Evolutionary conservation across 441 rosid genomes (phyloP).

Genomic region (Viola pubescens): DNA sequence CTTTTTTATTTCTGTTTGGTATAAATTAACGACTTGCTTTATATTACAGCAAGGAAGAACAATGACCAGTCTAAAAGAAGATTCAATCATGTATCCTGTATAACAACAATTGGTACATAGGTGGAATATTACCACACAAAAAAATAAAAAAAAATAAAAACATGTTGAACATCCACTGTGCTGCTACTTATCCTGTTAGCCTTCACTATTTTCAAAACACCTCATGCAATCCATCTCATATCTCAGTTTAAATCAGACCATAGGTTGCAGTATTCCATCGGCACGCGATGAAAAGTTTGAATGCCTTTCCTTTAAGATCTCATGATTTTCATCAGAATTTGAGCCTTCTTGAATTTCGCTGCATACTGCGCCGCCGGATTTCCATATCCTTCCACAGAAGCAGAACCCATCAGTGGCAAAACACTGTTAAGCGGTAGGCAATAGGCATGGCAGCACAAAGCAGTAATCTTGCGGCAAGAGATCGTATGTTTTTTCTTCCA

Average conservation of each 20-base stretch:
- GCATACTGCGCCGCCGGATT: background rate
- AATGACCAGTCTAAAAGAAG: background rate
- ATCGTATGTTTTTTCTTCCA: background rate
- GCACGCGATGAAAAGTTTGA: too few relatives aligned
- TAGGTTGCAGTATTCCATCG: too few relatives aligned
- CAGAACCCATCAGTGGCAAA: background rate
- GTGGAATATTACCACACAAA: slow-evolving; percentile 4
- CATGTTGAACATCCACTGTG: background rate
- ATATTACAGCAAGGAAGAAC: background rate
- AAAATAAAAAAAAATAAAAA: background rate
- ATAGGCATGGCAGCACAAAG: background rate
- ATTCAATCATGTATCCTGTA: background rate
- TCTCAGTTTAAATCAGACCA: background rate
- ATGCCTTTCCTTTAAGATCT: slow-evolving; percentile 1
- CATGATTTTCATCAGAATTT: too few relatives aligned
- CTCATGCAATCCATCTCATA: too few relatives aligned
- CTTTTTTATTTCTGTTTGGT: background rate
- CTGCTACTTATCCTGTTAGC: background rate
- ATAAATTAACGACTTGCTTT: background rate
- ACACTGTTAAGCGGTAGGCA: background rate
- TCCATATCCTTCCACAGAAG: background rate
- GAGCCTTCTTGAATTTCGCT: background rate
- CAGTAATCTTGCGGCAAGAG: slow-evolving; percentile 1
- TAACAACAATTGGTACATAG: background rate
- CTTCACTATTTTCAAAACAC: background rate